Evolutionary conservation across 306 rosid species (phyloP).

Genomic region (Argentina anserina): DNA sequence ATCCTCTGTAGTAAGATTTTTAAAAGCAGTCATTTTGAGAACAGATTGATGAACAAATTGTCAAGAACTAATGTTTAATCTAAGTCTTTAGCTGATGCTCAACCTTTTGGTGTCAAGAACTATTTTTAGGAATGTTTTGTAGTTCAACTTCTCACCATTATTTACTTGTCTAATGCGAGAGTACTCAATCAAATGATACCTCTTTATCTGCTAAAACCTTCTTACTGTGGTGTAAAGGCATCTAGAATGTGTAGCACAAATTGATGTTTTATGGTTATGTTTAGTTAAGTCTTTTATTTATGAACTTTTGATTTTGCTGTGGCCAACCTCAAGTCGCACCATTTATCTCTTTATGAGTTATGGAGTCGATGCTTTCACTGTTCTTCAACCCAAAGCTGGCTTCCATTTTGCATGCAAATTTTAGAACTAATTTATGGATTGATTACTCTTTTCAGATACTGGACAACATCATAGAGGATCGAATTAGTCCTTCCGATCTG

Average conservation of each 20-base stretch:
- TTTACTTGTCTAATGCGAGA: background rate
- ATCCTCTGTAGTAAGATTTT: background rate
- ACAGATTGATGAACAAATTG: background rate
- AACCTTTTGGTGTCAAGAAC: background rate
- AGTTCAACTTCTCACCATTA: background rate
- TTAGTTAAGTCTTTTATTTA: background rate
- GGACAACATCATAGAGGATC: conserved; percentile 58
- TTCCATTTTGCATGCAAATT: background rate
- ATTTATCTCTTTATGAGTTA: background rate
- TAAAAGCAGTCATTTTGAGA: background rate
- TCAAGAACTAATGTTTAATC: background rate
- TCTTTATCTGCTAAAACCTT: conserved; percentile 1
- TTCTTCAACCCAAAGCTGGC: background rate
- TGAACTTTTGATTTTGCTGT: background rate
- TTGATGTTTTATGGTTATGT: background rate
- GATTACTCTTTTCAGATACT: conserved; percentile 53
- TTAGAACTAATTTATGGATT: background rate
- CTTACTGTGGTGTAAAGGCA: conserved; percentile 7
- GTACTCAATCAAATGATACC: conserved; percentile 1
- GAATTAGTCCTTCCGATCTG: conserved; percentile 47
- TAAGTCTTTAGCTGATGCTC: background rate
- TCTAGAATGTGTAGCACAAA: background rate
- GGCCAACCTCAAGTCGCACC: background rate
- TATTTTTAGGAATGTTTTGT: background rate
- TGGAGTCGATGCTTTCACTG: background rate